These are phyloP conservation scores for Acacia confusa DNA, from an alignment of 306 rosid genomes.

Conservation along the genomic window DNA sequence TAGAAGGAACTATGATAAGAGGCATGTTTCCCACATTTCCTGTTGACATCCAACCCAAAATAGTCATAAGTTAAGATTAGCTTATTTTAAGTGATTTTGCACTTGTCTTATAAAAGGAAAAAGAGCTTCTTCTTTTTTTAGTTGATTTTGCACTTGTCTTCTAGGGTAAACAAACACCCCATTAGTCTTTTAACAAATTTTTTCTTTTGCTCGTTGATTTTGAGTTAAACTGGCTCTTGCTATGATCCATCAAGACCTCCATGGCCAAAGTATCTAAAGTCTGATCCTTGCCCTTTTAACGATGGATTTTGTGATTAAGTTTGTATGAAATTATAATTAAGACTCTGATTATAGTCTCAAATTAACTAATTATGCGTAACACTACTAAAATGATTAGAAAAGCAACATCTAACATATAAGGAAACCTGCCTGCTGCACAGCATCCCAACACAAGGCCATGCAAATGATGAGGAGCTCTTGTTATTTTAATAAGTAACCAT, in stretches of 20 bases:
- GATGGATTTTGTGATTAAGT: too few species aligned
- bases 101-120: too few species aligned
- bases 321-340: not conserved
- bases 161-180: too few species aligned
- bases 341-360: not conserved
- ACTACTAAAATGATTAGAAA: not conserved
- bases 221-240: too few species aligned
- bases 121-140: too few species aligned
- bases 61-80: not conserved
- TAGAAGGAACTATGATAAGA: constrained; percentile 37
- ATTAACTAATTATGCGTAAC: not conserved
- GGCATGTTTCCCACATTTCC: constrained; percentile 40
- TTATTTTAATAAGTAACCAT: constrained; percentile 42
- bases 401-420: not conserved
- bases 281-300: too few species aligned
- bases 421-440: constrained; percentile 42
- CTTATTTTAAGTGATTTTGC: too few species aligned
- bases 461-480: constrained; percentile 46
- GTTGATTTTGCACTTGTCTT: too few species aligned
- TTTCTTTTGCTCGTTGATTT: too few species aligned
- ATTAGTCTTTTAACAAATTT: too few species aligned
- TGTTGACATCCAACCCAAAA: constrained; percentile 14
- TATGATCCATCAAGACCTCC: too few species aligned
- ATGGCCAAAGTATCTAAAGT: too few species aligned
- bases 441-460: constrained; percentile 52